A percentile compares a stretch with the other conserved stretches of the same genome.
Conservation (phyloP, 225 moss, liverwort and hornwort genomes). For the Pleurozium schreberi region DNA sequence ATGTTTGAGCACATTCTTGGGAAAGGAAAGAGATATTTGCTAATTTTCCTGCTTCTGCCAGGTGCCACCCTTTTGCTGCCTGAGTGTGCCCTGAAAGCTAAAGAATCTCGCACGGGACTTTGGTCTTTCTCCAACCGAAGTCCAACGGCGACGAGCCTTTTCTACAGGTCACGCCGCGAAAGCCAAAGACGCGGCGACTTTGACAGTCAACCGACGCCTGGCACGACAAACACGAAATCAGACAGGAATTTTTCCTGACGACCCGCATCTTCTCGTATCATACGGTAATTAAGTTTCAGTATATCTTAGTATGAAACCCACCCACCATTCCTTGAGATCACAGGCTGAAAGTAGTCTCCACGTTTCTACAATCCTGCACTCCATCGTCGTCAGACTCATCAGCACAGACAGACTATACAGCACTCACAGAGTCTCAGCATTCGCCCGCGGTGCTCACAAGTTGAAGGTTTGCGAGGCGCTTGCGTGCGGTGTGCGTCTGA, state of each 20-base stretch:
- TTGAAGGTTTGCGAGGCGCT: neutral
- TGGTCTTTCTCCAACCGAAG: neutral
- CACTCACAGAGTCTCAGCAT: neutral
- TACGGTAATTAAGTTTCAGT: too few species aligned
- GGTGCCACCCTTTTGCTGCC: neutral
- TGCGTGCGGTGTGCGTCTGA: neutral
- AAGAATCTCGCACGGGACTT: neutral
- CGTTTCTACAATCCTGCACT: neutral
- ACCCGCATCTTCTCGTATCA: neutral
- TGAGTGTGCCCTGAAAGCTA: neutral
- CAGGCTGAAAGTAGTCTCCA: neutral
- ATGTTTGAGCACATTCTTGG: too few species aligned
- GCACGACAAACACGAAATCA: neutral
- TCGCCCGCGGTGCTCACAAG: neutral
- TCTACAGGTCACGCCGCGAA: neutral
- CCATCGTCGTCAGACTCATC: neutral
- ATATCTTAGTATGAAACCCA: neutral
- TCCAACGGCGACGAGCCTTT: neutral
- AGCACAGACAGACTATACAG: neutral
- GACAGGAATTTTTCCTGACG: neutral
- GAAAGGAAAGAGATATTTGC: neutral
- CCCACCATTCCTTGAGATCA: neutral
- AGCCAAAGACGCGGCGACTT: neutral
- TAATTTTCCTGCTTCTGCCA: neutral
- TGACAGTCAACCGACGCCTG: neutral